Conservation (phyloP, 805 yeast species). For the Blastobotrys peoriensis region DNA sequence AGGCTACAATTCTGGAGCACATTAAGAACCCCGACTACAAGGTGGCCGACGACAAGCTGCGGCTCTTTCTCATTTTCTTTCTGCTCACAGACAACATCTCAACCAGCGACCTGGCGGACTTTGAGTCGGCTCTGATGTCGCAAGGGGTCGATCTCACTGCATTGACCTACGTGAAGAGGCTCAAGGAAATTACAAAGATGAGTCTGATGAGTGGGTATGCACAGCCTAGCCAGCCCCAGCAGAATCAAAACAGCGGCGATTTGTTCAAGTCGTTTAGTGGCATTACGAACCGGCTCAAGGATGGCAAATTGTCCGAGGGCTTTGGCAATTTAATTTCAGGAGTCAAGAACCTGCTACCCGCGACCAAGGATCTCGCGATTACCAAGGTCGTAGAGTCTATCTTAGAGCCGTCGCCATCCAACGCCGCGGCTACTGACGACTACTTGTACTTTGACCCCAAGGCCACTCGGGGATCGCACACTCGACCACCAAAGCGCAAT, state of each 20-base stretch:
- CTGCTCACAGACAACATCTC: slow-evolving; percentile 38
- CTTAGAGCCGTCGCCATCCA: slow-evolving; percentile 62
- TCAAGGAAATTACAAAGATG: slow-evolving; percentile 67
- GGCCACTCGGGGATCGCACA: slow-evolving; percentile 77
- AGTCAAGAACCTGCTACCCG: slow-evolving; percentile 80
- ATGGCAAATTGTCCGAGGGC: slow-evolving; percentile 78
- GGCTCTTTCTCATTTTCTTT: slow-evolving; percentile 80
- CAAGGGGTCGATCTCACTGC: slow-evolving; percentile 57
- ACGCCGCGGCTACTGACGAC: slow-evolving; percentile 73
- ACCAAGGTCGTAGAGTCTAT: slow-evolving; percentile 88
- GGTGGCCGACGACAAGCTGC: slow-evolving; percentile 61
- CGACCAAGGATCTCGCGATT: slow-evolving; percentile 79
- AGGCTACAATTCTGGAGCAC: slow-evolving; percentile 48
- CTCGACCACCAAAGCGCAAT: slow-evolving; percentile 82
- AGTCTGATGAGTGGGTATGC: slow-evolving; percentile 18
- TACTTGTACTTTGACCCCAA: slow-evolving; percentile 88
- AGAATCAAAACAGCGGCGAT: slow-evolving; percentile 27
- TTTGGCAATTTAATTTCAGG: slow-evolving; percentile 85
- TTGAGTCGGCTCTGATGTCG: slow-evolving; percentile 53
- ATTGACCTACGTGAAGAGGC: slow-evolving; percentile 66
- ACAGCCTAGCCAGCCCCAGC: slow-evolving; percentile 21
- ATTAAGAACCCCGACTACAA: slow-evolving; percentile 54
- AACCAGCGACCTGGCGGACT: slow-evolving; percentile 49
- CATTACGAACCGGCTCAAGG: slow-evolving; percentile 69
- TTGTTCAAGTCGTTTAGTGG: slow-evolving; percentile 54